A percentile compares a stretch with the other conserved stretches of the same genome.
Evolutionary conservation across 1,139 yeast species (phyloP).

Genomic region (Pichia sp.): DNA sequence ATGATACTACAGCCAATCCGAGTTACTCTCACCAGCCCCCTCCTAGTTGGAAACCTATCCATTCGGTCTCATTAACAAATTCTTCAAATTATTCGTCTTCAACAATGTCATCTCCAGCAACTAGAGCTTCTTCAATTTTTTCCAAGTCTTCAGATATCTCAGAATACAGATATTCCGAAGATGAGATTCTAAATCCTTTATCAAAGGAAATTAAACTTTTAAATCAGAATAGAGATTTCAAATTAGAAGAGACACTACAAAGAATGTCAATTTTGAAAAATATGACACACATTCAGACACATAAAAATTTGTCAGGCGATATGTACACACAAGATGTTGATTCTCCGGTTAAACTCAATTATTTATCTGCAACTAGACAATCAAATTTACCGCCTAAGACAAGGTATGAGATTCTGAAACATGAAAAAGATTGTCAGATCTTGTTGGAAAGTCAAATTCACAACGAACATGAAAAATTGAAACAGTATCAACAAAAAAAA

Average conservation of each 20-base stretch:
- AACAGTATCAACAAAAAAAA: constrained; percentile 28
- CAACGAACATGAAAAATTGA: constrained; percentile 35
- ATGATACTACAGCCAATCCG: background rate
- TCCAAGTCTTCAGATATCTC: constrained; percentile 26
- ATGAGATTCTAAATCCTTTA: constrained; percentile 21
- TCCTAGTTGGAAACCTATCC: background rate
- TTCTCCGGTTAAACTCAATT: constrained; percentile 22
- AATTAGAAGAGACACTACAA: constrained; percentile 36
- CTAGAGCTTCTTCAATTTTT: constrained; percentile 41
- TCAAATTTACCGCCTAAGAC: constrained; percentile 63
- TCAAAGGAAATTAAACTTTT: constrained; percentile 47
- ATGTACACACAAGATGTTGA: background rate
- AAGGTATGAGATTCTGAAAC: constrained; percentile 46
- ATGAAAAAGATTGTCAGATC: constrained; percentile 47
- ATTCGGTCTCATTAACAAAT: constrained; percentile 1
- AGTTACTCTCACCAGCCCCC: background rate
- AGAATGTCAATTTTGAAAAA: constrained; percentile 29
- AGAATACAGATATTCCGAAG: constrained; percentile 23
- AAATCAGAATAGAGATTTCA: constrained; percentile 35
- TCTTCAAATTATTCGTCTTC: constrained; percentile 15
- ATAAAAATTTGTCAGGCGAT: background rate
- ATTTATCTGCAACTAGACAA: constrained; percentile 52
- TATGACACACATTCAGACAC: constrained; percentile 11
- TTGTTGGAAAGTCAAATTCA: constrained; percentile 44
- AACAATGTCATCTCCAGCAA: constrained; percentile 28